phyloP scores from a whole-genome alignment of 345 rosid genomes.

The Punica granatum region DNA sequence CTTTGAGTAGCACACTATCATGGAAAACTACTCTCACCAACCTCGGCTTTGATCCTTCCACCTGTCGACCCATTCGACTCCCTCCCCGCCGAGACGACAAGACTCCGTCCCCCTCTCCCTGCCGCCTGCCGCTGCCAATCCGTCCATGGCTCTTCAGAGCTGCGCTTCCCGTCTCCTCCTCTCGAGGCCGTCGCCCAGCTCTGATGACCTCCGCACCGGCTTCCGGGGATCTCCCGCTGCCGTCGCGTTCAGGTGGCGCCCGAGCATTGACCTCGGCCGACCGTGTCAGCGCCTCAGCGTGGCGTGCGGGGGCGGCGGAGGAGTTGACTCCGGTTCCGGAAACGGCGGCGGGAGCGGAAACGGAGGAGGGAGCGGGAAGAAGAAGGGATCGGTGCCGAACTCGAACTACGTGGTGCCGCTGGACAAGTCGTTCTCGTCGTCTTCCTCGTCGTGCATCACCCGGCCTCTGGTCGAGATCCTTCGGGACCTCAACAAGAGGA shows the following conservation, averaged over 20 bases:
- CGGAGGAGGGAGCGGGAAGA: constrained; percentile 27
- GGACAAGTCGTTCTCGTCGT: constrained; percentile 54
- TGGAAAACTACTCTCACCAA: no score
- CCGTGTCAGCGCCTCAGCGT: neutral
- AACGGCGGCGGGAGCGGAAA: constrained; percentile 25
- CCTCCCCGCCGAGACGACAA: neutral
- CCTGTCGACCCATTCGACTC: neutral
- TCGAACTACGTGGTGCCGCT: constrained; percentile 92
- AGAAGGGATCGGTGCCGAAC: constrained; percentile 54
- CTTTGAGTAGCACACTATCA: no score
- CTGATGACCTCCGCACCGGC: constrained; percentile 8
- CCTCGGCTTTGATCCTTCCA: no score
- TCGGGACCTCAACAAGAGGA: constrained; percentile 91
- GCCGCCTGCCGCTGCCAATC: neutral
- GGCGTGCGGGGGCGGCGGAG: constrained; percentile 2
- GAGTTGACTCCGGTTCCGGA: constrained; percentile 10
- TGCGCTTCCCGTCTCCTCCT: constrained; percentile 9
- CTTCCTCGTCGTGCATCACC: constrained; percentile 64
- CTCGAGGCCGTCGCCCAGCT: neutral
- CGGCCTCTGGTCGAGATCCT: constrained; percentile 93
- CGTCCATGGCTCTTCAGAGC: constrained; percentile 9
- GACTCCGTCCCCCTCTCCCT: neutral
- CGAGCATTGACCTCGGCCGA: neutral
- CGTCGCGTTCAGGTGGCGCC: constrained; percentile 1
- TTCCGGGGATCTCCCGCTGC: neutral